phyloP scores from a whole-genome alignment of 2,329 filamentous ascomycete species.

The Aspergillus sp. region DNA sequence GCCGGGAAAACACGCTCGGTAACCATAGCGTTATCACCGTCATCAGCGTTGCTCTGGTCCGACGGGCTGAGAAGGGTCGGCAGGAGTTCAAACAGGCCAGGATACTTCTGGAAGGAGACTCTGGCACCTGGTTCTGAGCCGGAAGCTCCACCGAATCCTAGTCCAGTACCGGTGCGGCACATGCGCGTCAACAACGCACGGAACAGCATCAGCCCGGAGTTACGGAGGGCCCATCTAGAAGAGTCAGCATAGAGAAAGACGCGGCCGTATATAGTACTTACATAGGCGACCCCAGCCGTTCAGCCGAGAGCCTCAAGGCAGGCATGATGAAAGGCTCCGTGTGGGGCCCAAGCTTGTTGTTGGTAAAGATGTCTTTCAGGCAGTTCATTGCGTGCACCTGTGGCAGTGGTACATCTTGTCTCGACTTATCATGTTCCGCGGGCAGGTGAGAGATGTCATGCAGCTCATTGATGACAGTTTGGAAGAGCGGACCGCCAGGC shows the following conservation, averaged over 20 bases:
- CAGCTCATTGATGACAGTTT: constrained; percentile 44
- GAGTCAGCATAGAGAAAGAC: constrained; percentile 13
- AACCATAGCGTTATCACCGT: constrained; percentile 35
- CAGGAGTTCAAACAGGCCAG: constrained; percentile 40
- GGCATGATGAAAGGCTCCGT: constrained; percentile 74
- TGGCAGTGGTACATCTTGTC: constrained; percentile 62
- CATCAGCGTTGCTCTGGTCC: constrained; percentile 16
- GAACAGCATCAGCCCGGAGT: constrained; percentile 87
- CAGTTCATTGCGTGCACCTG: constrained; percentile 97
- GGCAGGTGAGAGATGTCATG: constrained; percentile 40
- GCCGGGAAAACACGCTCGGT: constrained; percentile 50
- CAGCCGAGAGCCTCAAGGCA: constrained; percentile 76
- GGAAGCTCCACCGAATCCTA: constrained; percentile 52
- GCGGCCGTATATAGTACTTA: constrained; percentile 42
- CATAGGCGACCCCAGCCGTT: constrained; percentile 76
- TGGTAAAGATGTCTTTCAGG: constrained; percentile 87
- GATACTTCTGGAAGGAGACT: constrained; percentile 45
- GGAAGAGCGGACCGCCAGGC: constrained; percentile 53
- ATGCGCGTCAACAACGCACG: constrained; percentile 76
- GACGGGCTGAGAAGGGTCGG: constrained; percentile 36
- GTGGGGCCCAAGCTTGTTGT: constrained; percentile 69
- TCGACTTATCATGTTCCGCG: constrained; percentile 29
- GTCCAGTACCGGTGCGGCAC: constrained; percentile 45
- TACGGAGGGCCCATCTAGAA: constrained; percentile 83
- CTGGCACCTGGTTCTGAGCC: constrained; percentile 45